These are phyloP conservation scores for Annulohypoxylon stygium DNA, from an alignment of 495 filamentous ascomycete species.

Conservation along the genomic window DNA sequence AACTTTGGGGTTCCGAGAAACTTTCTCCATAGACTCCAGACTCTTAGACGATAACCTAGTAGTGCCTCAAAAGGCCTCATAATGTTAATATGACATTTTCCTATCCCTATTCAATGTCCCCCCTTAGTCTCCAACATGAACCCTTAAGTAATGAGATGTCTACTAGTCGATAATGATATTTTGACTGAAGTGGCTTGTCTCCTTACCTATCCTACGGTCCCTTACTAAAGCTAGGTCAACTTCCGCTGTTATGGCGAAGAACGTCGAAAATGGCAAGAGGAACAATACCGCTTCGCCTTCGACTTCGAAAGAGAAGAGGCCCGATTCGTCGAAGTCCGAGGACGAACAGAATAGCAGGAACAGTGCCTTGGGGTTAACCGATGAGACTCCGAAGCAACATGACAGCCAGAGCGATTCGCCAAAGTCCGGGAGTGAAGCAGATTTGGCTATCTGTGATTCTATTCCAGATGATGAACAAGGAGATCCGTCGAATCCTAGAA, in stretches of 20 bases:
- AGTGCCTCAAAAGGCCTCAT: constrained; percentile 27
- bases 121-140: neutral
- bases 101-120: constrained; percentile 25
- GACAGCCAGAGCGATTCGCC: neutral
- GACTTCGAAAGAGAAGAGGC: constrained; percentile 22
- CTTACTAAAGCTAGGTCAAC: constrained; percentile 26
- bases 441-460: constrained; percentile 13
- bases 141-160: constrained; percentile 36
- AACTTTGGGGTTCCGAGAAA: constrained; percentile 37
- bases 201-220: constrained; percentile 24
- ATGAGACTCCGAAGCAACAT: constrained; percentile 2
- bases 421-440: constrained; percentile 13
- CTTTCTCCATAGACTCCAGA: constrained; percentile 32
- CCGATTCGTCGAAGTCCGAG: constrained; percentile 9
- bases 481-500: neutral
- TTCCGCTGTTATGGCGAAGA: constrained; percentile 27
- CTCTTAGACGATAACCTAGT: constrained; percentile 31
- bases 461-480: constrained; percentile 10
- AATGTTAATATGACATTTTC: constrained; percentile 1
- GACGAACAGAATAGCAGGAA: neutral
- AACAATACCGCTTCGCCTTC: constrained; percentile 8
- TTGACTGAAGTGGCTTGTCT: constrained; percentile 41
- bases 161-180: constrained; percentile 33
- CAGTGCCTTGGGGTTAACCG: neutral
- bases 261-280: constrained; percentile 18